A percentile compares a stretch with the other conserved stretches of the same genome.
phyloP scores from a whole-genome alignment of 306 rosid species.

The Gastrolobium villosum region DNA sequence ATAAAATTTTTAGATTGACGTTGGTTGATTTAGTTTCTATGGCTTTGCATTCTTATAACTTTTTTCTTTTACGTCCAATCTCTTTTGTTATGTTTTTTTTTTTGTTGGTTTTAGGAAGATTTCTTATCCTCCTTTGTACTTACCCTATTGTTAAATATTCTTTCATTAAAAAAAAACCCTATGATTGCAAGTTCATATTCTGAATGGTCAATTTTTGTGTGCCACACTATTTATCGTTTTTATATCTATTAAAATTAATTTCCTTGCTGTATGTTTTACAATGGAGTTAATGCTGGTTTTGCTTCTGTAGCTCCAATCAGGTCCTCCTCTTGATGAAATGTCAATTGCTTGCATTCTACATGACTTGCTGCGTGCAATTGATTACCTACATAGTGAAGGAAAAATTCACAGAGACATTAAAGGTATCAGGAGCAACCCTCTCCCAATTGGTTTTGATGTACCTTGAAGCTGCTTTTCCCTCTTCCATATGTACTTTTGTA shows the following conservation, averaged over 20 bases:
- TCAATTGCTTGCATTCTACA: slow-evolving; percentile 95
- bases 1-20: slow-evolving; percentile 10
- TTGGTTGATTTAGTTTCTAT: slow-evolving; percentile 33
- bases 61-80: slow-evolving; percentile 12
- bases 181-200: slow-evolving; percentile 24
- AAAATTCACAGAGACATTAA: slow-evolving; percentile 98
- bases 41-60: slow-evolving; percentile 15
- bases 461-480: slow-evolving; percentile 30
- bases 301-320: slow-evolving; percentile 88
- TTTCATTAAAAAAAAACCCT: background rate
- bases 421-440: slow-evolving; percentile 60
- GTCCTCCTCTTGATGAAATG: slow-evolving; percentile 93
- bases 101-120: background rate
- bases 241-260: background rate
- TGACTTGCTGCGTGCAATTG: slow-evolving; percentile 94
- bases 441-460: slow-evolving; percentile 25
- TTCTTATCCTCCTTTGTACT: background rate
- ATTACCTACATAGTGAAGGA: slow-evolving; percentile 94
- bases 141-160: slow-evolving; percentile 13
- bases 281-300: slow-evolving; percentile 42
- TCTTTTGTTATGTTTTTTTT: slow-evolving; percentile 13
- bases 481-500: slow-evolving; percentile 25
- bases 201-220: slow-evolving; percentile 9
- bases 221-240: slow-evolving; percentile 16
- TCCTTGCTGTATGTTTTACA: slow-evolving; percentile 32